Conservation (phyloP, 805 yeast species). For the Phaffomyces antillensis region DNA sequence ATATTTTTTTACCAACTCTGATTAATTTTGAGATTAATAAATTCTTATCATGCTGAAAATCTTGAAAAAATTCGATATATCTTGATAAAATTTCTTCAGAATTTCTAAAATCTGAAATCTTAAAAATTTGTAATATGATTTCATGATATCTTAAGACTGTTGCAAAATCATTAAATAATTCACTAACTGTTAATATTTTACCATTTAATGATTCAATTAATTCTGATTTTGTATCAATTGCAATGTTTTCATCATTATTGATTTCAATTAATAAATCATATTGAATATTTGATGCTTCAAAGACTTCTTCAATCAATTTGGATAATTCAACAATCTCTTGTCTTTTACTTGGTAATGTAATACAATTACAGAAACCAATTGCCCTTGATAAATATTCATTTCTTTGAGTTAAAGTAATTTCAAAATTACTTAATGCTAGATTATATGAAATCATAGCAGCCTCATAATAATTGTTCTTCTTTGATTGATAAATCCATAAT, state of each 20-base stretch:
- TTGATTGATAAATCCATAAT: constrained; percentile 85
- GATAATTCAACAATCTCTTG: constrained; percentile 71
- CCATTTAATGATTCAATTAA: constrained; percentile 51
- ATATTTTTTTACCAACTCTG: constrained; percentile 54
- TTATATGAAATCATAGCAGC: constrained; percentile 81
- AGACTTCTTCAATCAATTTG: constrained; percentile 63
- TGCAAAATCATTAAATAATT: constrained; percentile 77
- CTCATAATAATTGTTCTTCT: constrained; percentile 64
- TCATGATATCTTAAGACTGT: constrained; percentile 86
- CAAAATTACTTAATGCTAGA: constrained; percentile 68
- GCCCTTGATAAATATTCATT: constrained; percentile 89
- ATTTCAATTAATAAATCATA: constrained; percentile 40
- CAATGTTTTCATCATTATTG: constrained; percentile 43
- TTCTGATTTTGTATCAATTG: constrained; percentile 39
- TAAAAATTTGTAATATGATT: constrained; percentile 68
- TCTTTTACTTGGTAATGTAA: constrained; percentile 66
- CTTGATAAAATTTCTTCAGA: constrained; percentile 73
- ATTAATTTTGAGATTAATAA: constrained; percentile 22
- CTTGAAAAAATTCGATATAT: constrained; percentile 67
- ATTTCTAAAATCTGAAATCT: constrained; percentile 79
- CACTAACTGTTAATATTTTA: constrained; percentile 63
- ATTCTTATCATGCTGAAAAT: constrained; percentile 13
- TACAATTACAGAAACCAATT: constrained; percentile 84
- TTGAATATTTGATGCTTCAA: constrained; percentile 84
- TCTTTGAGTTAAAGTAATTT: constrained; percentile 60